Evolutionary conservation across 1,284 basidiomycete species (phyloP), one percentile per base, ranked within the genome.

Genomic region (Pyrrhoderma lamaoense): DNA sequence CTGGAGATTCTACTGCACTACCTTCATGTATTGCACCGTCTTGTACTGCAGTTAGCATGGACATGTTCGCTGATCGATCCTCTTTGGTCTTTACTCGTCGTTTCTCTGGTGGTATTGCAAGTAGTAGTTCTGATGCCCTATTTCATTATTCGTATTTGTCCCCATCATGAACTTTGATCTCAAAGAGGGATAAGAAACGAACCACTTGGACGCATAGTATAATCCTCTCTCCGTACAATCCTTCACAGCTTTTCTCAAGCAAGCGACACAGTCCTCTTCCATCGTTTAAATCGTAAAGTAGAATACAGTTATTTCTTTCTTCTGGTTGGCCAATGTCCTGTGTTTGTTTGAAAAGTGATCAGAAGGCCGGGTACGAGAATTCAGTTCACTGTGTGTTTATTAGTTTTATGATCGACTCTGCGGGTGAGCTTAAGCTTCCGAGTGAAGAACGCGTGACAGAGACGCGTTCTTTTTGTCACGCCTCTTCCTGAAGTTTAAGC

Each of bases 61-160:
- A 51, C 3, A 64, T 61, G 0, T 61, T 63, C 49, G 63, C 61
- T 8, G 61, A 58, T 42, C 64, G 62, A 40, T 40, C 27, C 27
- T 34, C 46, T 50, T 19, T 27, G 19, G 37, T 18, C 40, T 34
- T 52, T 27, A 22, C 36, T 37, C 21, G 50, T 59, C 59, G 56
- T 60, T 74, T 70, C 62, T 69, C 61, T 16, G 68, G 57, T 8
- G 82, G 74, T 23, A 83, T 69, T 16, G 85, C 76, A 14, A 83
- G 70, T 49, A 89, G 70, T 16, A 89, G 70, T 61, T 89, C 86
- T 18, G 85, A 80, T 19, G 84, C 78, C 86, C 86, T 87, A 34
- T 38, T n/a, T n/a, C n/a, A n/a, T n/a, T n/a, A n/a, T n/a, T n/a
- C n/a, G n/a, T n/a, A n/a, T n/a, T n/a, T n/a, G n/a, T n/a, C n/a